These are phyloP conservation scores for Knoxdaviesia proteae DNA, from an alignment of 2,329 filamentous ascomycete genomes.

Conservation along the genomic window DNA sequence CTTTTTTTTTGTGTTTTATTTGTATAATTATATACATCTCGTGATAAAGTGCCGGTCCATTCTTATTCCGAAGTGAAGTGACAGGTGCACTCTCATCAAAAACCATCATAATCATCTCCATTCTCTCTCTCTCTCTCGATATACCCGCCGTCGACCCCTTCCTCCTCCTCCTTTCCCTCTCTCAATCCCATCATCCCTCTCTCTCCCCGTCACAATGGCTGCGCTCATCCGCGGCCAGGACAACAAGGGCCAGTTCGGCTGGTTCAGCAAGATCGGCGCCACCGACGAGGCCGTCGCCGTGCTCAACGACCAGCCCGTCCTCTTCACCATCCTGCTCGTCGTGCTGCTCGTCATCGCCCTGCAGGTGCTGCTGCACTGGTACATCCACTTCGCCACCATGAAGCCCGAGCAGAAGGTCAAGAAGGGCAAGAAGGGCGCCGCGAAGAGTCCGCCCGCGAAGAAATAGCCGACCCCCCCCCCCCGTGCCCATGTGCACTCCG, in stretches of 20 bases:
- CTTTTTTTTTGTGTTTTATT: slow-evolving; percentile 6
- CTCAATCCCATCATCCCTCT: background rate
- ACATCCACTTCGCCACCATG: slow-evolving; percentile 36
- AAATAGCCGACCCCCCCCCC: too few species aligned
- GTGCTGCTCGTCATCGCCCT: slow-evolving; percentile 27
- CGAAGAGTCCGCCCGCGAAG: slow-evolving; percentile 7
- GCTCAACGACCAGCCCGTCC: slow-evolving; percentile 38
- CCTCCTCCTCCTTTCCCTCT: background rate
- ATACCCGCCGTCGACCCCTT: background rate
- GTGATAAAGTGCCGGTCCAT: too few species aligned
- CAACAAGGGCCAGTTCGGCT: slow-evolving; percentile 32
- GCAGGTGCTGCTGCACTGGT: slow-evolving; percentile 28
- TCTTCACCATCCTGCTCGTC: slow-evolving; percentile 35
- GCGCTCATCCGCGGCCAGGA: slow-evolving; percentile 3
- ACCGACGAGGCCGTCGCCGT: slow-evolving; percentile 35
- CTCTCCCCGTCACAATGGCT: slow-evolving; percentile 3
- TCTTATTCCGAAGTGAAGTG: background rate
- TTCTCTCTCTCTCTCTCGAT: slow-evolving; percentile 1
- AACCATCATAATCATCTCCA: slow-evolving; percentile 5
- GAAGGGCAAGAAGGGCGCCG: slow-evolving; percentile 15
- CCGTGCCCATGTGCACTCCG: too few species aligned
- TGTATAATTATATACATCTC: background rate
- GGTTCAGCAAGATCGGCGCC: slow-evolving; percentile 33
- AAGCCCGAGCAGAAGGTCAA: slow-evolving; percentile 41
- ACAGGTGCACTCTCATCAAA: slow-evolving; percentile 1